These are phyloP conservation scores for Alternaria brassicicola DNA, from an alignment of 2,329 filamentous ascomycete species.

Conservation along the genomic window DNA sequence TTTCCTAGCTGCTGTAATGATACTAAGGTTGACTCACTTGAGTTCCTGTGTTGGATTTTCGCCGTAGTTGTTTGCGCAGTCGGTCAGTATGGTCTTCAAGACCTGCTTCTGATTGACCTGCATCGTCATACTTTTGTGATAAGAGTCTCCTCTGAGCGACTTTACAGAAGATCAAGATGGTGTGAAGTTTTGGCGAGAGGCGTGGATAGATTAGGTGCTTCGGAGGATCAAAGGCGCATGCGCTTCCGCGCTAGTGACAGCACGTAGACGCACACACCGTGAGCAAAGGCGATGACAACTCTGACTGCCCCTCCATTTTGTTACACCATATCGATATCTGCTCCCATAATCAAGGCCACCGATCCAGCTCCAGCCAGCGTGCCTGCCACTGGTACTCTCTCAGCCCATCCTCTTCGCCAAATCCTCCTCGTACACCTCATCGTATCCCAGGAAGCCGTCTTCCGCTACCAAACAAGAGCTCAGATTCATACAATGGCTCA, in stretches of 20 bases:
- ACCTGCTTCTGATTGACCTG: neutral
- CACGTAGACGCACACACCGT: neutral
- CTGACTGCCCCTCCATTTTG: neutral
- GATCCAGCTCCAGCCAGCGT: neutral
- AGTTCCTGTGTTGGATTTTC: neutral
- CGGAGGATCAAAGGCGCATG: neutral
- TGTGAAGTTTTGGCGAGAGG: neutral
- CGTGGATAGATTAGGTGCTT: neutral
- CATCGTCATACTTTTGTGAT: neutral
- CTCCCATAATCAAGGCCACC: neutral
- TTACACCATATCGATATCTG: neutral
- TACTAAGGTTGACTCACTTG: neutral
- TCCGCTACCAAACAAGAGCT: neutral
- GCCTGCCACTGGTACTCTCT: neutral
- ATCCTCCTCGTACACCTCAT: neutral
- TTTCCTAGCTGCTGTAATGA: neutral
- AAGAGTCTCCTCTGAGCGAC: too few species aligned
- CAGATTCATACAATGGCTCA: neutral
- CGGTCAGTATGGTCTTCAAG: neutral
- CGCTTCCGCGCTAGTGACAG: neutral
- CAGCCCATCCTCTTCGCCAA: neutral
- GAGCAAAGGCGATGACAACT: neutral
- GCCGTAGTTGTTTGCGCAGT: neutral
- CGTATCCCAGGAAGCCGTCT: constrained; percentile 2
- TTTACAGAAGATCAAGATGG: neutral